These are phyloP conservation scores for Candida morakotiae DNA, from an alignment of 805 yeast species.

Conservation along the genomic window DNA sequence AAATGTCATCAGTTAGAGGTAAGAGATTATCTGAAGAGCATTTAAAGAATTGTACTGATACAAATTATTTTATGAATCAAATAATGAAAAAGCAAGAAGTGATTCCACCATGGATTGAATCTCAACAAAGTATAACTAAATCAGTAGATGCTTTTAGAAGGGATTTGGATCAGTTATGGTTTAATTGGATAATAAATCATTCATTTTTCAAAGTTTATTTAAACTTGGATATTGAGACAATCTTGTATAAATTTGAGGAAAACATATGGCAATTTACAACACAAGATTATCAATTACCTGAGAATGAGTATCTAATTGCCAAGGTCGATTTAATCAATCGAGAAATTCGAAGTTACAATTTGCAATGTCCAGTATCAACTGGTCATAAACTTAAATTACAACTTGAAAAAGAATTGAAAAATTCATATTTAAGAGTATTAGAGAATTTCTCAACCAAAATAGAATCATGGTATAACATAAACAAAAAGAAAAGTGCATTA, in stretches of 20 bases:
- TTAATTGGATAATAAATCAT: constrained; percentile 13
- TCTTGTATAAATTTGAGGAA: constrained; percentile 5
- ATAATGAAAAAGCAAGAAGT: constrained; percentile 73
- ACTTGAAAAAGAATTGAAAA: constrained; percentile 21
- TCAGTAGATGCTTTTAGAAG: constrained; percentile 47
- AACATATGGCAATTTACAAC: constrained; percentile 3
- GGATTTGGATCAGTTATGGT: constrained; percentile 41
- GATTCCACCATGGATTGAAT: constrained; percentile 88
- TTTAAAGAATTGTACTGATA: constrained; percentile 60
- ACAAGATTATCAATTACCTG: neutral
- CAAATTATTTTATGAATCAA: constrained; percentile 70
- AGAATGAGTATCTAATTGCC: constrained; percentile 17
- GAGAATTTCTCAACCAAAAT: constrained; percentile 11
- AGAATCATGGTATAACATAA: constrained; percentile 14
- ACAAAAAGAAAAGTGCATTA: constrained; percentile 5
- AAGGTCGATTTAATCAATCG: constrained; percentile 20
- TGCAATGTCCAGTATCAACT: constrained; percentile 34
- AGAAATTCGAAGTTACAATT: constrained; percentile 30
- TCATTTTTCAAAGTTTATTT: constrained; percentile 5
- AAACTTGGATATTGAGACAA: constrained; percentile 3
- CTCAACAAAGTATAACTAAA: constrained; percentile 61
- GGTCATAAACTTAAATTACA: constrained; percentile 36
- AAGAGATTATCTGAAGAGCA: constrained; percentile 50
- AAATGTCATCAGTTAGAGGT: constrained; percentile 50
- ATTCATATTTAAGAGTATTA: constrained; percentile 13